Percentiles rank a stretch among this genome's conserved stretches.
These are phyloP conservation scores for Stagonosporopsis vannaccii DNA, from an alignment of 2,329 filamentous ascomycete genomes.

Conservation along the genomic window DNA sequence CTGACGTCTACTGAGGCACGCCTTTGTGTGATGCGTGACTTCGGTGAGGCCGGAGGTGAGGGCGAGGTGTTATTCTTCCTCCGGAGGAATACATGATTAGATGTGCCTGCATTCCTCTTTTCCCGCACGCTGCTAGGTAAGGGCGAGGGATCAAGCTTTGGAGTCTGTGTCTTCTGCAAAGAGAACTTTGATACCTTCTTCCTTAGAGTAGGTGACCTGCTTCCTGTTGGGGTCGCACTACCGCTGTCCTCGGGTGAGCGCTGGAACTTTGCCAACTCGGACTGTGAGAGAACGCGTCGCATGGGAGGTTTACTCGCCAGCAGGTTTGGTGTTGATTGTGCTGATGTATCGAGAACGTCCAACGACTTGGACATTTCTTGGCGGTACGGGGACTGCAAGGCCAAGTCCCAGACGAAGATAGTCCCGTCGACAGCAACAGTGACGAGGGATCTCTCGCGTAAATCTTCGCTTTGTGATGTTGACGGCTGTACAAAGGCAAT, in stretches of 20 bases:
- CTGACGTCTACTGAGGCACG: slow-evolving; percentile 61
- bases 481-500: slow-evolving; percentile 64
- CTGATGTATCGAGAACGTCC: slow-evolving; percentile 45
- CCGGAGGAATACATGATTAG: slow-evolving; percentile 21
- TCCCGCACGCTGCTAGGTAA: slow-evolving; percentile 35
- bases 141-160: slow-evolving; percentile 54
- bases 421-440: slow-evolving; percentile 60
- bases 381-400: slow-evolving; percentile 38
- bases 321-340: slow-evolving; percentile 43
- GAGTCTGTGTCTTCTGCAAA: slow-evolving; percentile 50
- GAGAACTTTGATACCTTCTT: slow-evolving; percentile 63
- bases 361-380: slow-evolving; percentile 47
- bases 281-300: slow-evolving; percentile 83
- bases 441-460: slow-evolving; percentile 56
- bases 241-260: slow-evolving; percentile 56
- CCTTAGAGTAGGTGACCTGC: slow-evolving; percentile 59
- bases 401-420: slow-evolving; percentile 57
- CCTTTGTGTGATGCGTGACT: slow-evolving; percentile 48
- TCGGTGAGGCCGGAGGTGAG: slow-evolving; percentile 50
- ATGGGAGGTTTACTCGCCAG: slow-evolving; percentile 70
- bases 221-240: slow-evolving; percentile 49
- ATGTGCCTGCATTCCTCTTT: slow-evolving; percentile 26
- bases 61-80: slow-evolving; percentile 51
- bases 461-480: slow-evolving; percentile 56
- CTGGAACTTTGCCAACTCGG: slow-evolving; percentile 82